Conservation (phyloP, 2,329 filamentous ascomycete species). For the Trichoderma gracile region DNA sequence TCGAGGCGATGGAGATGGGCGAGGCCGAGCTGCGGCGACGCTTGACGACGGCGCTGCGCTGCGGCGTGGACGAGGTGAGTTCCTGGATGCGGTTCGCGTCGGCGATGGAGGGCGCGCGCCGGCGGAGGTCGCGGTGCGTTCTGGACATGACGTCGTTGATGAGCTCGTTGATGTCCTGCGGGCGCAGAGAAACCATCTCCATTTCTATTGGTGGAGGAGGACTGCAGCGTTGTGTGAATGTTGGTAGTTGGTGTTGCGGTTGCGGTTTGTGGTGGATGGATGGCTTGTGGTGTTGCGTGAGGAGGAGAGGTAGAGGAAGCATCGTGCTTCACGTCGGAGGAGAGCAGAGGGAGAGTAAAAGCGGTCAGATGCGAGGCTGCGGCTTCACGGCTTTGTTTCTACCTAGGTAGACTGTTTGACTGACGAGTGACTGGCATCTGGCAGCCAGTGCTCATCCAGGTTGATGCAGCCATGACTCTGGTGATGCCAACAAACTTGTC, state of each 20-base stretch:
- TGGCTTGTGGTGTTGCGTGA: neutral
- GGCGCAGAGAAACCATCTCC: neutral
- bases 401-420: neutral
- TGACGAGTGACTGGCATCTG: neutral
- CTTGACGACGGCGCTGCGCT: slow-evolving; percentile 19
- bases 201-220: neutral
- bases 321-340: neutral
- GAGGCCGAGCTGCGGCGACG: slow-evolving; percentile 27
- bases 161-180: slow-evolving; percentile 3
- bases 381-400: neutral
- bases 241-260: no score
- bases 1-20: slow-evolving; percentile 28
- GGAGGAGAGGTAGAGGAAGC: neutral
- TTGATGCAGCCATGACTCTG: neutral
- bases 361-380: slow-evolving; percentile 5
- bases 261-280: neutral
- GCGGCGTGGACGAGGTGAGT: slow-evolving; percentile 16
- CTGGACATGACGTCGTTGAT: slow-evolving; percentile 5
- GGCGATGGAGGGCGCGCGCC: slow-evolving; percentile 5
- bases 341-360: neutral
- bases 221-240: neutral
- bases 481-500: neutral
- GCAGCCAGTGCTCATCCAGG: neutral
- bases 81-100: slow-evolving; percentile 18
- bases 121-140: neutral